Conservation (phyloP, 352 stramenopile genomes). For the Phytophthora colocasiae region DNA sequence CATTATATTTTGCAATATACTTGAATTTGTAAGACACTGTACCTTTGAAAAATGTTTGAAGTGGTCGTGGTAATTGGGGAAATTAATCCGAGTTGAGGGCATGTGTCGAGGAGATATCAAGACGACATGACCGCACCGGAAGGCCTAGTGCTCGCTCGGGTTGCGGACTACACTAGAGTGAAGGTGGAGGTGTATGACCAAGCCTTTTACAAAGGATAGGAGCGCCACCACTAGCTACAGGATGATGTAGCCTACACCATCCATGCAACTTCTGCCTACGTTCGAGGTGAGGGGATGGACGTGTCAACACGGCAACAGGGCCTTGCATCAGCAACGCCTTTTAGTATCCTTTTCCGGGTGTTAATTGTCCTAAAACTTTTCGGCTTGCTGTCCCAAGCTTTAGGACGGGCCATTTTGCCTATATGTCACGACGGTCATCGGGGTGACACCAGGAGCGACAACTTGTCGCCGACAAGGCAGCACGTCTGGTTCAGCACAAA, state of each 20-base stretch:
- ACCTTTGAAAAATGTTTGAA: not conserved
- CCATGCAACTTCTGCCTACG: constrained; percentile 6
- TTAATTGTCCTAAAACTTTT: not conserved
- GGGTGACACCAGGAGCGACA: not conserved
- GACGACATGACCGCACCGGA: not conserved
- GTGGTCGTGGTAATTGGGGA: constrained; percentile 11
- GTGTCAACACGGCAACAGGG: constrained; percentile 8
- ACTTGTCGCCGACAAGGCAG: not conserved
- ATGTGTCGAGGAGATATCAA: constrained; percentile 4
- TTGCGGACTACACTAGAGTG: not conserved
- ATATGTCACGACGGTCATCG: not conserved
- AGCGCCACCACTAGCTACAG: not conserved
- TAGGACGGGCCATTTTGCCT: not conserved
- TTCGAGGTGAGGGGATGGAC: constrained; percentile 20
- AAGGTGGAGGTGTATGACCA: no score
- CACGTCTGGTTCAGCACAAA: not conserved
- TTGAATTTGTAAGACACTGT: constrained; percentile 4
- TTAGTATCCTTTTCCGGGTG: not conserved
- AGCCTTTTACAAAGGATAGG: not conserved
- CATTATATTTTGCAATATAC: not conserved
- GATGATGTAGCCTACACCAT: not conserved
- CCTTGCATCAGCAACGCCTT: constrained; percentile 13
- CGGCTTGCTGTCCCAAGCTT: not conserved
- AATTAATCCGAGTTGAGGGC: constrained; percentile 22
- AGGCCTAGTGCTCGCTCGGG: not conserved